A percentile compares a stretch with the other conserved stretches of the same genome.
Evolutionary conservation across 2,329 filamentous ascomycete genomes (phyloP).

Genomic region (Aspergillus sp.): DNA sequence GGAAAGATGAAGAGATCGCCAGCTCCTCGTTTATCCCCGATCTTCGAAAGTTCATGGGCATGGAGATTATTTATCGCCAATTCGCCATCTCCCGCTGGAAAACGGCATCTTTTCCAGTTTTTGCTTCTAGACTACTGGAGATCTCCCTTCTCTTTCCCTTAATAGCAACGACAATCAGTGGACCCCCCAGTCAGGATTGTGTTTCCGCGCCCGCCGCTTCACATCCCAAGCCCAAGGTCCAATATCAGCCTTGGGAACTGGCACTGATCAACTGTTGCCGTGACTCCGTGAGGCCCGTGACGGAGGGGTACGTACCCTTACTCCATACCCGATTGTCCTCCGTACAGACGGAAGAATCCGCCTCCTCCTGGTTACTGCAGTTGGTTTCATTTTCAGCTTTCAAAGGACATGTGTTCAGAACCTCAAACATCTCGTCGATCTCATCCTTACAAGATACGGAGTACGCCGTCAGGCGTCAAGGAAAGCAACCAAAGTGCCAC

Average conservation of each 20-base stretch:
- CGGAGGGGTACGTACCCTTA: constrained; percentile 6
- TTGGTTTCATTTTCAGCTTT: no score
- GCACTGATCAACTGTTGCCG: constrained; percentile 1
- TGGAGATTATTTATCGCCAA: background rate
- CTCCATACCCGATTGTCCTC: constrained; percentile 1
- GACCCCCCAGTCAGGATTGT: constrained; percentile 13
- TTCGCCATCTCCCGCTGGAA: constrained; percentile 6
- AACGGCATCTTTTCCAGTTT: constrained; percentile 1
- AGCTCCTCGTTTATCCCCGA: background rate
- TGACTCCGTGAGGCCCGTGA: background rate
- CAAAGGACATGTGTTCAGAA: background rate
- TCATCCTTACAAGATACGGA: background rate
- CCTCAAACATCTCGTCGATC: background rate
- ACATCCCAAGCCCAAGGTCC: constrained; percentile 7
- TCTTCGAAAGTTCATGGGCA: constrained; percentile 2
- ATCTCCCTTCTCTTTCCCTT: constrained; percentile 21
- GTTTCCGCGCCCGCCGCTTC: constrained; percentile 6
- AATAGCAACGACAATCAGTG: constrained; percentile 30
- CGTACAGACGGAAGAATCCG: constrained; percentile 2
- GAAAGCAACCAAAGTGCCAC: background rate
- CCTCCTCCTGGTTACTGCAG: background rate
- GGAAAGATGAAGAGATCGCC: constrained; percentile 1
- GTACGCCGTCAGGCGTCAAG: background rate
- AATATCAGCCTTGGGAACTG: constrained; percentile 1
- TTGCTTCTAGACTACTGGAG: constrained; percentile 22